These are phyloP conservation scores for Sistotremastrum niveocremeum DNA, from an alignment of 768 basidiomycete species.

Conservation along the genomic window DNA sequence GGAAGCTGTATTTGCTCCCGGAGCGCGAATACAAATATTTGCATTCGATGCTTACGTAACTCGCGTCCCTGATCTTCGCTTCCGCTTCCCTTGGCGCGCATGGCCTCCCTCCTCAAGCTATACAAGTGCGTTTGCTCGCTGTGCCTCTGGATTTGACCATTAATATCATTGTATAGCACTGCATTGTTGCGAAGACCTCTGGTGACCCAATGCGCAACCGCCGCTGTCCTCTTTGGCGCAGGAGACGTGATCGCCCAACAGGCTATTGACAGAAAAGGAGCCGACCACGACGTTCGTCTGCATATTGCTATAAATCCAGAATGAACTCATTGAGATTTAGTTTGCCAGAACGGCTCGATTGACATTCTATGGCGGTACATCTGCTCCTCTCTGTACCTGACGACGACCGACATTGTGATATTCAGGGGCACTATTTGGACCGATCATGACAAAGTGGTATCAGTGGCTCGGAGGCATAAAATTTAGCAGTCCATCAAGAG, in stretches of 20 bases:
- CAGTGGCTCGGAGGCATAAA: constrained; percentile 55
- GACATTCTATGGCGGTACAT: constrained; percentile 58
- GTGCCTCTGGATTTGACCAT: constrained; percentile 10
- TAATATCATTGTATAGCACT: constrained; percentile 27
- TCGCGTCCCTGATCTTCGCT: background rate
- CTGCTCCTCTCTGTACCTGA: background rate
- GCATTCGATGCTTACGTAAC: background rate
- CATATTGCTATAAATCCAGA: background rate
- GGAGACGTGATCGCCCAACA: constrained; percentile 85
- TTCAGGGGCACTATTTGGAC: constrained; percentile 61
- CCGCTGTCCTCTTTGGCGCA: constrained; percentile 52
- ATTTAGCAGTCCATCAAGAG: constrained; percentile 46
- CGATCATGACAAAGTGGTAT: constrained; percentile 75
- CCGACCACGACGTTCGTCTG: constrained; percentile 56
- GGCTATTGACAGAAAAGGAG: constrained; percentile 57
- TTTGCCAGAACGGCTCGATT: constrained; percentile 48
- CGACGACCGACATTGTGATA: background rate
- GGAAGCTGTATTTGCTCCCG: too few species aligned
- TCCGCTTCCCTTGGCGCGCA: constrained; percentile 8
- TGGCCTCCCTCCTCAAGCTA: constrained; percentile 30
- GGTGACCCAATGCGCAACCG: constrained; percentile 49
- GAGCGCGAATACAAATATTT: too few species aligned
- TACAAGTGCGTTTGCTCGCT: constrained; percentile 26
- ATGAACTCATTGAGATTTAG: constrained; percentile 17
- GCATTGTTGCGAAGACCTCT: constrained; percentile 49